Percentiles rank a stretch among this genome's conserved stretches.
These are phyloP conservation scores for Nothopassalora personata DNA, from an alignment of 2,329 filamentous ascomycete species.

Conservation along the genomic window DNA sequence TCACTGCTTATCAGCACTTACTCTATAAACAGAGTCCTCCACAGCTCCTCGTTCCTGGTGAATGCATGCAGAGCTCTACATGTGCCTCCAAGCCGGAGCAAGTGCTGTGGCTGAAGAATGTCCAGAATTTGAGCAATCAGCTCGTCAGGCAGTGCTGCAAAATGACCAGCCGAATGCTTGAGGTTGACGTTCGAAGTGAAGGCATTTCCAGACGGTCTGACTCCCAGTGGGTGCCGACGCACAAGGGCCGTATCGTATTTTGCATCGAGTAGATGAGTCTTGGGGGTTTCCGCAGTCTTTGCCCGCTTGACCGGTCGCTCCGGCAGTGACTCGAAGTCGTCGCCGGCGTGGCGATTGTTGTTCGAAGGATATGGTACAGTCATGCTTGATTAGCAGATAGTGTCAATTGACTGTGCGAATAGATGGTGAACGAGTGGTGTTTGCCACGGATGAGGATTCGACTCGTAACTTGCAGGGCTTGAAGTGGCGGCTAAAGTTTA, in stretches of 20 bases:
- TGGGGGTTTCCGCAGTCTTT: constrained; percentile 6
- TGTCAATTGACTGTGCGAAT: background rate
- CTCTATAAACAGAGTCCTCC: constrained; percentile 80
- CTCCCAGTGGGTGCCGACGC: constrained; percentile 71
- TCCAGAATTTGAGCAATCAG: constrained; percentile 71
- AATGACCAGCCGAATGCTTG: constrained; percentile 59
- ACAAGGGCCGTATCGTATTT: constrained; percentile 46
- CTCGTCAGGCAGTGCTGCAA: constrained; percentile 73
- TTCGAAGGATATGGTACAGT: constrained; percentile 1
- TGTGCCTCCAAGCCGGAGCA: constrained; percentile 65
- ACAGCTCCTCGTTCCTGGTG: constrained; percentile 76
- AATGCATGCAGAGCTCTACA: constrained; percentile 87
- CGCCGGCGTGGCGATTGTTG: constrained; percentile 3
- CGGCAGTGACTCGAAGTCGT: constrained; percentile 10
- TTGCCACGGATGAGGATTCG: constrained; percentile 3
- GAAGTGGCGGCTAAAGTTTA: background rate
- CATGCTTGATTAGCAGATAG: constrained; percentile 7
- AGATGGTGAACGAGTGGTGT: background rate
- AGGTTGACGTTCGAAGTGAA: constrained; percentile 62
- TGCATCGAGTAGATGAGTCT: constrained; percentile 4
- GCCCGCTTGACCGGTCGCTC: constrained; percentile 17
- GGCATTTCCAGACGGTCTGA: constrained; percentile 84
- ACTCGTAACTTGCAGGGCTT: background rate
- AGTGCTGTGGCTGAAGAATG: constrained; percentile 57
- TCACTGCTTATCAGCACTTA: constrained; percentile 50